These are phyloP conservation scores for Neofusicoccum laricinum DNA, from an alignment of 2,329 filamentous ascomycete genomes.

Conservation along the genomic window DNA sequence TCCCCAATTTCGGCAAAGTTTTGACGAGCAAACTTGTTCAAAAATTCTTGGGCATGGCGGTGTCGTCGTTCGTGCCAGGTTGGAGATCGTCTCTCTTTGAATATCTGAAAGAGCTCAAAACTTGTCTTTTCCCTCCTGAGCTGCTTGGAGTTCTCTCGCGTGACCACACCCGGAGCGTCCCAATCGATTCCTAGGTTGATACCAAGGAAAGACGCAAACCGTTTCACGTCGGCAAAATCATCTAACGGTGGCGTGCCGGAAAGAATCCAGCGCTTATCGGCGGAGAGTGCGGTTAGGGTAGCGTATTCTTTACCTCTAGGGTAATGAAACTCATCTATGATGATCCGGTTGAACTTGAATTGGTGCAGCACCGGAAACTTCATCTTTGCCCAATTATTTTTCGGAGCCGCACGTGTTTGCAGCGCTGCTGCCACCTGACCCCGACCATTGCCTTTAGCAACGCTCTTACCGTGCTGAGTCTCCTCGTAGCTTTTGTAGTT, in stretches of 20 bases:
- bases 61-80: conserved; percentile 54
- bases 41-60: conserved; percentile 52
- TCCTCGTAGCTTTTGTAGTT: conserved; percentile 11
- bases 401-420: not conserved
- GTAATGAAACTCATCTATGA: conserved; percentile 66
- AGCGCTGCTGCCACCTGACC: not conserved
- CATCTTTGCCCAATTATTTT: conserved; percentile 27
- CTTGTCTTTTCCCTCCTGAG: conserved; percentile 42
- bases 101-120: conserved; percentile 56
- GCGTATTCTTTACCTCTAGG: conserved; percentile 36
- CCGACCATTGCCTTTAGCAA: not conserved
- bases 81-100: conserved; percentile 48
- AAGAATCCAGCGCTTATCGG: conserved; percentile 58
- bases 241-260: conserved; percentile 61
- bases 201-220: conserved; percentile 56
- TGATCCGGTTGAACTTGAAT: conserved; percentile 59
- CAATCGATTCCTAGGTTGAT: conserved; percentile 55
- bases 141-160: not conserved
- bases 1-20: conserved; percentile 24
- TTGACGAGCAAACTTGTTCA: conserved; percentile 52
- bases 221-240: conserved; percentile 59
- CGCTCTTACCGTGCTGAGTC: not conserved
- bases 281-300: conserved; percentile 45
- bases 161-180: conserved; percentile 31
- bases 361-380: conserved; percentile 51